Percentiles rank a stretch among this genome's conserved stretches.
phyloP scores from a whole-genome alignment of 2,329 filamentous ascomycete species.

The Aspergillus sp. region DNA sequence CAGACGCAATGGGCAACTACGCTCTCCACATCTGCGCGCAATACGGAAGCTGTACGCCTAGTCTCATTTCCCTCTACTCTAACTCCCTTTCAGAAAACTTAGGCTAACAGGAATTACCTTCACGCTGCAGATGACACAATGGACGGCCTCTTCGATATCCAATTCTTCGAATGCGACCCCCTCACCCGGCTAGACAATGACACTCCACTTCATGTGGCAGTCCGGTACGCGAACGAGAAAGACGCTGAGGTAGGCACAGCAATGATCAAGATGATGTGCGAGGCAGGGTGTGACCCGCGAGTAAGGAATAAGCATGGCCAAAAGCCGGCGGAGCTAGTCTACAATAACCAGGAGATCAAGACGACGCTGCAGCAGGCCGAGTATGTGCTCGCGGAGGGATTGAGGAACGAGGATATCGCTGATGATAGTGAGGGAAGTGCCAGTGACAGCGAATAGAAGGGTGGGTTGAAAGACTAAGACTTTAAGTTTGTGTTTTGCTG shows the following conservation, averaged over 20 bases:
- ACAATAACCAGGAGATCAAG: constrained; percentile 44
- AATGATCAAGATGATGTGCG: constrained; percentile 52
- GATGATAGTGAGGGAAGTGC: constrained; percentile 41
- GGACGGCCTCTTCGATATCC: constrained; percentile 48
- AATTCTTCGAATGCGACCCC: constrained; percentile 51
- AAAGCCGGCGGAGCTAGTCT: constrained; percentile 47
- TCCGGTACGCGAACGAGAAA: constrained; percentile 49
- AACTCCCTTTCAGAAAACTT: not conserved
- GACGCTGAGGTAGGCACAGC: constrained; percentile 42
- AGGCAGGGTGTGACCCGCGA: constrained; percentile 49
- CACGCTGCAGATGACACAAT: constrained; percentile 43
- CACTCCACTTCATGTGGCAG: constrained; percentile 47
- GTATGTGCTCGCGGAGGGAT: constrained; percentile 48
- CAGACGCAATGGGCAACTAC: constrained; percentile 82
- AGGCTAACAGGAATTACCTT: not conserved
- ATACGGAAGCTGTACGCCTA: constrained; percentile 74
- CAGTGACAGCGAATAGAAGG: constrained; percentile 41
- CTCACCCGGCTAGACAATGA: constrained; percentile 48
- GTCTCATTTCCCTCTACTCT: not conserved
- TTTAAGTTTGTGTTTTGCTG: not conserved
- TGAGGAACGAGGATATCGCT: constrained; percentile 33
- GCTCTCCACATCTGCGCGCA: constrained; percentile 86
- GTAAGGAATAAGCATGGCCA: constrained; percentile 49
- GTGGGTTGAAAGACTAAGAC: not conserved
- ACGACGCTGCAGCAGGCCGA: constrained; percentile 45